A percentile compares a stretch with the other conserved stretches of the same genome.
Evolutionary conservation across 1,284 basidiomycete genomes (phyloP).

Genomic region (Vanrija sp.): DNA sequence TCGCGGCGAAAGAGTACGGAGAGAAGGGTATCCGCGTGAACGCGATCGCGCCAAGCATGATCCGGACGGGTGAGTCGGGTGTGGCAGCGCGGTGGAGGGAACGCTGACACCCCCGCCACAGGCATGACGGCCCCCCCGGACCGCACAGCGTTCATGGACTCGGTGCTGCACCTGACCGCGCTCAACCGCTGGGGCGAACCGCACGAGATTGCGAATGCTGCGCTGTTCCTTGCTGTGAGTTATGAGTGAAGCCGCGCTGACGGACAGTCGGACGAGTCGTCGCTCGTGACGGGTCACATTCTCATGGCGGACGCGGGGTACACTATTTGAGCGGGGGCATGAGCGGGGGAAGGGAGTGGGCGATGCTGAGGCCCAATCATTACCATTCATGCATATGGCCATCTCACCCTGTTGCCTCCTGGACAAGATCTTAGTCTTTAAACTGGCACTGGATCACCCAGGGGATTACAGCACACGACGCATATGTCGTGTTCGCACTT

Average conservation of each 20-base stretch:
- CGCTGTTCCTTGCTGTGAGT: slow-evolving; percentile 9
- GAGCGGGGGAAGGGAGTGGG: too few species aligned
- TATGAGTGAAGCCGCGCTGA: background rate
- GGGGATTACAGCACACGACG: too few species aligned
- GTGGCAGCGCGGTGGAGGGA: too few species aligned
- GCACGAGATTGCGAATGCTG: slow-evolving; percentile 1
- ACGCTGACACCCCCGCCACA: background rate
- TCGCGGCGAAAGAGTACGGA: slow-evolving; percentile 72
- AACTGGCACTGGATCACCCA: too few species aligned
- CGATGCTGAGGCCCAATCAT: too few species aligned
- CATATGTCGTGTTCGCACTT: too few species aligned
- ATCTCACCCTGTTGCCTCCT: too few species aligned
- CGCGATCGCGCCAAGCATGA: slow-evolving; percentile 83
- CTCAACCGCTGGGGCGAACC: slow-evolving; percentile 2
- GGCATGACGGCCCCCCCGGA: slow-evolving; percentile 2
- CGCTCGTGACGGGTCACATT: slow-evolving; percentile 3
- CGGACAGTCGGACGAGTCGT: slow-evolving; percentile 4
- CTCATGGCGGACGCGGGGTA: slow-evolving; percentile 4
- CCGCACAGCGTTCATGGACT: background rate
- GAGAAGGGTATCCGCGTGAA: slow-evolving; percentile 82
- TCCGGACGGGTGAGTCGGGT: slow-evolving; percentile 56
- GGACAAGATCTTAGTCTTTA: too few species aligned
- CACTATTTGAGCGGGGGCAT: background rate
- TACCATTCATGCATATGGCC: too few species aligned
- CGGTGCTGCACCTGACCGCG: slow-evolving; percentile 1